A percentile compares a stretch with the other conserved stretches of the same genome.
Conservation (phyloP, 352 stramenopile species). For the Globisporangium nagaii region DNA sequence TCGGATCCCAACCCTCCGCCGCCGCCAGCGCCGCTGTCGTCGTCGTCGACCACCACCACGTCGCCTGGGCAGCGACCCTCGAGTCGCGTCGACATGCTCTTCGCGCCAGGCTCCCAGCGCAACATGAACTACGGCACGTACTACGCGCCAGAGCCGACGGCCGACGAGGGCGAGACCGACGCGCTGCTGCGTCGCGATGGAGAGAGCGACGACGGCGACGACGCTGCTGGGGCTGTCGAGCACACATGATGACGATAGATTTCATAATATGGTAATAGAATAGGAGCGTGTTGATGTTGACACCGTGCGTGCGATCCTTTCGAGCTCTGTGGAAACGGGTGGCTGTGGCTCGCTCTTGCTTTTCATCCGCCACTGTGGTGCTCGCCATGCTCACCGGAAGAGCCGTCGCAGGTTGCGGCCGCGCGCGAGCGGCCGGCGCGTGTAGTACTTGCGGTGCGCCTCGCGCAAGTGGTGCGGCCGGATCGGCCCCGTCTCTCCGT, state of each 20-base stretch:
- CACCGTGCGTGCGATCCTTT: too few species aligned
- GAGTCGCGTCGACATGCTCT: conserved; percentile 31
- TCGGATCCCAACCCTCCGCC: conserved; percentile 15
- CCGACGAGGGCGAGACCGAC: conserved; percentile 1
- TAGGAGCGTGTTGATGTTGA: conserved; percentile 9
- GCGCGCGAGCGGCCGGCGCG: conserved; percentile 53
- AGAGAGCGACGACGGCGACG: conserved; percentile 19
- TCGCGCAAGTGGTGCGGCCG: conserved; percentile 69
- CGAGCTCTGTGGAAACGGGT: too few species aligned
- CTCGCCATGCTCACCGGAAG: conserved; percentile 25
- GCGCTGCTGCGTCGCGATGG: conserved; percentile 7
- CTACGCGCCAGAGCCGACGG: conserved; percentile 11
- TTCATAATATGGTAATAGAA: conserved; percentile 17
- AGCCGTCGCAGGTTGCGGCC: conserved; percentile 55
- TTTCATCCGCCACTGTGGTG: too few species aligned
- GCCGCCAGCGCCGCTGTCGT: conserved; percentile 25
- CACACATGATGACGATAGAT: conserved; percentile 11
- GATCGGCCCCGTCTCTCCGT: conserved; percentile 71
- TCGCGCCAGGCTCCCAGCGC: conserved; percentile 9
- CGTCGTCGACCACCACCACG: conserved; percentile 28
- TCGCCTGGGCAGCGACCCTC: conserved; percentile 18
- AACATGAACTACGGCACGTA: conserved; percentile 21
- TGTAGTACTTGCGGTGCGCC: conserved; percentile 82
- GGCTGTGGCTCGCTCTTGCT: too few species aligned
- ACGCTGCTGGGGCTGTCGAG: background rate